Percentiles rank a stretch among this genome's conserved stretches.
phyloP scores from a whole-genome alignment of 2,329 filamentous ascomycete species.

The Tothia fuscella region DNA sequence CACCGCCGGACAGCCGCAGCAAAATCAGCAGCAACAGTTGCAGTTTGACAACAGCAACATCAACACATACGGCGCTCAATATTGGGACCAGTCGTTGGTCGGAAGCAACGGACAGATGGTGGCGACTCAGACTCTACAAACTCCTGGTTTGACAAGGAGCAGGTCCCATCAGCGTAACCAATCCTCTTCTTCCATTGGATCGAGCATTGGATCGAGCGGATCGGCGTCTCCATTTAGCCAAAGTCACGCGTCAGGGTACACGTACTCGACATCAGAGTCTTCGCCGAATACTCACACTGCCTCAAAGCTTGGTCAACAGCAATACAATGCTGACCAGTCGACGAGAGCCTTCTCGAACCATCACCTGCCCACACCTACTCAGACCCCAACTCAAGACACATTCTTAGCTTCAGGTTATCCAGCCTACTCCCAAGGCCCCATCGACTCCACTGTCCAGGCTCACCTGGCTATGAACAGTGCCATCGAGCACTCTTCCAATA shows the following conservation, averaged over 20 bases:
- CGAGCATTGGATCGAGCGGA: constrained; percentile 22
- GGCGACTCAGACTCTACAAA: constrained; percentile 18
- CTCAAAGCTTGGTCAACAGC: constrained; percentile 22
- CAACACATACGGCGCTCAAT: constrained; percentile 1
- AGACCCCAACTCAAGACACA: constrained; percentile 40
- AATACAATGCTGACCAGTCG: constrained; percentile 33
- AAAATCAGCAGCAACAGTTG: constrained; percentile 14
- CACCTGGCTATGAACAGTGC: constrained; percentile 49
- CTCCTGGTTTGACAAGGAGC: constrained; percentile 18
- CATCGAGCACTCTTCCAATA: constrained; percentile 35
- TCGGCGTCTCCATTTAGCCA: constrained; percentile 6
- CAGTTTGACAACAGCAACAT: constrained; percentile 1
- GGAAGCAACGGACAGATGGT: constrained; percentile 19
- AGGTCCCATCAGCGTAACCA: constrained; percentile 26
- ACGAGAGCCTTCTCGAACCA: constrained; percentile 25
- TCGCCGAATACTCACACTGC: constrained; percentile 11
- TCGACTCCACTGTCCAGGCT: constrained; percentile 35
- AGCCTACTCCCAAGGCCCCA: constrained; percentile 32
- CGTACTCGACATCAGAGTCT: constrained; percentile 1
- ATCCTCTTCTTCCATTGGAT: constrained; percentile 28
- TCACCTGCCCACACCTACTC: constrained; percentile 42
- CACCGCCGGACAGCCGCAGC: constrained; percentile 19
- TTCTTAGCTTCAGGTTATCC: constrained; percentile 36
- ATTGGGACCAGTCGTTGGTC: background rate
- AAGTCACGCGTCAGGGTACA: constrained; percentile 11